Conservation (phyloP, 768 basidiomycete genomes). For the Xanthoconium purpureum region DNA sequence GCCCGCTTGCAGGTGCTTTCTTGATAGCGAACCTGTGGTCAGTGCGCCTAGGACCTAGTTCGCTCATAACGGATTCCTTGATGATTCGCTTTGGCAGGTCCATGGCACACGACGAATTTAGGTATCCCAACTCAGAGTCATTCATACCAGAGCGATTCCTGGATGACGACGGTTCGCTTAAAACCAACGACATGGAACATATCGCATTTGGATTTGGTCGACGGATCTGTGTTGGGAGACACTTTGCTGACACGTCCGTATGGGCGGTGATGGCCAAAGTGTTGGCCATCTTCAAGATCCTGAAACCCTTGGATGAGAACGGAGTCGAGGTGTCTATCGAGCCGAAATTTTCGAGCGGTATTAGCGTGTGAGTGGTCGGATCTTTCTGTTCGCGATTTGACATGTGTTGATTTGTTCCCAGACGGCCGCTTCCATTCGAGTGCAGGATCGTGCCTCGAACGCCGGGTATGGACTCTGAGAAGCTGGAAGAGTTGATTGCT, state of each 20-base stretch:
- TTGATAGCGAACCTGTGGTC: slow-evolving; percentile 7
- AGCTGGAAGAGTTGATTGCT: not conserved
- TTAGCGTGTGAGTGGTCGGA: not conserved
- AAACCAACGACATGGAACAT: not conserved
- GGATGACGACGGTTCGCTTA: not conserved
- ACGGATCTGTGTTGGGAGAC: not conserved
- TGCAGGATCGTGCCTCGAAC: not conserved
- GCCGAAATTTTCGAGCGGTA: not conserved
- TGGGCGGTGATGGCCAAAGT: not conserved
- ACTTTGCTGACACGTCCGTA: not conserved
- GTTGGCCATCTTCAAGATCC: not conserved
- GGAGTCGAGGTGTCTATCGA: not conserved
- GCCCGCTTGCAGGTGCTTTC: not conserved
- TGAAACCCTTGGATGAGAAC: not conserved
- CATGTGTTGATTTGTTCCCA: not conserved
- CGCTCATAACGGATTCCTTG: too few relatives aligned
- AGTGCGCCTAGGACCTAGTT: not conserved
- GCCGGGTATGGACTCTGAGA: not conserved
- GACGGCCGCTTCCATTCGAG: not conserved
- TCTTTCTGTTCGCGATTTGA: not conserved
- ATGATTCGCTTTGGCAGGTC: not conserved
- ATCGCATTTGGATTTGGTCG: not conserved
- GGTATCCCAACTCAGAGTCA: not conserved
- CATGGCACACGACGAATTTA: not conserved
- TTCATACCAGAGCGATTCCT: not conserved